Evolutionary conservation across 2,329 filamentous ascomycete species (phyloP).

Genomic region (Penicillium occitanis): DNA sequence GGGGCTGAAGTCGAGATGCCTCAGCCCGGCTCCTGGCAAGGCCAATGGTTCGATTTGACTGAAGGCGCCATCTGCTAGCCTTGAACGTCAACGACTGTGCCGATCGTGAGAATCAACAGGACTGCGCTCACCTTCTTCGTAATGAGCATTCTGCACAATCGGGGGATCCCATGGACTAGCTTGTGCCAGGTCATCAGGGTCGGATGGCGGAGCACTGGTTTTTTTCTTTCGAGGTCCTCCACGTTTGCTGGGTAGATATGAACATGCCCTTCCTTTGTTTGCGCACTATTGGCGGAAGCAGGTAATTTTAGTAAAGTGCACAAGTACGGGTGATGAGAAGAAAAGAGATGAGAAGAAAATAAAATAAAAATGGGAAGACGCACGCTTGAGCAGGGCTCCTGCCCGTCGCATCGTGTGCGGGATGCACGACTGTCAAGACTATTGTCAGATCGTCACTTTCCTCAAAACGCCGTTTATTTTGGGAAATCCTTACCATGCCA

Average conservation of each 20-base stretch:
- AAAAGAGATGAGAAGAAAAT: slow-evolving; percentile 1
- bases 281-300: slow-evolving; percentile 35
- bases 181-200: slow-evolving; percentile 26
- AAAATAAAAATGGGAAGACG: slow-evolving; percentile 23
- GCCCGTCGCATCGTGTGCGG: slow-evolving; percentile 46
- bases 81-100: slow-evolving; percentile 25
- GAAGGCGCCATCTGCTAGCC: slow-evolving; percentile 37
- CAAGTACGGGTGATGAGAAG: neutral
- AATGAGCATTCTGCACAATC: slow-evolving; percentile 28
- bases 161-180: slow-evolving; percentile 27
- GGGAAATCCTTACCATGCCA: slow-evolving; percentile 40
- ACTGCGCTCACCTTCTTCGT: slow-evolving; percentile 35
- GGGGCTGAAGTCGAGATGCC: slow-evolving; percentile 39
- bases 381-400: slow-evolving; percentile 46
- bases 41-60: slow-evolving; percentile 44
- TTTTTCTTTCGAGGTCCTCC: slow-evolving; percentile 47
- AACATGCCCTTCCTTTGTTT: slow-evolving; percentile 42
- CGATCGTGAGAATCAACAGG: slow-evolving; percentile 2
- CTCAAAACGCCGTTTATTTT: slow-evolving; percentile 4
- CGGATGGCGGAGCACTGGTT: slow-evolving; percentile 27
- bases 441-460: slow-evolving; percentile 14
- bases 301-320: slow-evolving; percentile 15
- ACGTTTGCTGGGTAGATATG: slow-evolving; percentile 46
- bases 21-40: slow-evolving; percentile 41
- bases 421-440: slow-evolving; percentile 39